Base-by-base conservation (phyloP, 306 rosid genomes). In the Castanea crenata region DNA sequence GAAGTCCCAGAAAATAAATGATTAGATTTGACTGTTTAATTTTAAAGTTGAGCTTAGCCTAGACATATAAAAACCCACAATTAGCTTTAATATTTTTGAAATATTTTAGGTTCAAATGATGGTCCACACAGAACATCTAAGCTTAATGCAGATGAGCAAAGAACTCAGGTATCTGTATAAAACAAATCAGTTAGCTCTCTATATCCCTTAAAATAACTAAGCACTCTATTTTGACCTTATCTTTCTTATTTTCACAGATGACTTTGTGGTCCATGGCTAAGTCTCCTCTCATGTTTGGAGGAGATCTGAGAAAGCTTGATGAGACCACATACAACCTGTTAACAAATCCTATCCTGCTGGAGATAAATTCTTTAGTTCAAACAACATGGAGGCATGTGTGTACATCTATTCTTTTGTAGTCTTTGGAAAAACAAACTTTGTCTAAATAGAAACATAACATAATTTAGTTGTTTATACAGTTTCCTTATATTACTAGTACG, bases 211-310 rank as follows among this genome's bases (percentile, higher is more conserved):
- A 41, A 35, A 32, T 74, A 23, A 52, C 79, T 21, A 54, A 68
- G 55, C 4, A 73, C 29, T 83, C 23, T 55, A 69, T 73, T 69
- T 32, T 80, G 41, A 76, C 64, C 64, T 64, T 71, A 62, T 51
- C 69, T 63, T 11, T 59, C 54, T 78, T 64, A 21, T 62, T 72
- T 74, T 85, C 68, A 61, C 91, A 95, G 99, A 86, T 93, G 89
- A 93, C 96, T 73, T 78, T 95, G 80, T 95, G 99, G 98, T 84
- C 93, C 70, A 83, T 95, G 84, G 92, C 99, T 52, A 95, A 88
- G 85, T 95, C 99, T 88, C 99, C 99, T 76, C 90, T 95, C 68
- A 95, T 93, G 97, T 95, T 73, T 85, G 99, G 99, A 29, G 99
- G 99, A 68, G 98, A 95, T 88, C 80, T 95, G 85, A 87, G 97